Evolutionary conservation across 306 rosid species (phyloP).

Genomic region (Vigna mungo): DNA sequence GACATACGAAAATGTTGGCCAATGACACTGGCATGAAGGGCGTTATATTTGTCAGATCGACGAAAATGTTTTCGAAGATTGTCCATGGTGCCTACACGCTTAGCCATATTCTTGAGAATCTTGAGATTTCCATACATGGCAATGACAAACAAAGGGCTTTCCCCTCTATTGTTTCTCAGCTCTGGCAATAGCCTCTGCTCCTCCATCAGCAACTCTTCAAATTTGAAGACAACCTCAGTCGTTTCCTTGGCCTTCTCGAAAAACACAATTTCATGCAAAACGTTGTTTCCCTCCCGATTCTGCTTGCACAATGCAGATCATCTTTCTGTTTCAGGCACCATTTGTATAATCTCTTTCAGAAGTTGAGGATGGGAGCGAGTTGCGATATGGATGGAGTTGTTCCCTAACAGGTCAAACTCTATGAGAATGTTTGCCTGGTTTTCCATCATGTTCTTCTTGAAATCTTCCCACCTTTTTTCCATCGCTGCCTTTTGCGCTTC

Average conservation of each 20-base stretch:
- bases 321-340: not conserved
- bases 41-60: not conserved
- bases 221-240: conserved; percentile 10
- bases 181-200: not conserved
- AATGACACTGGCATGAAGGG: conserved; percentile 2
- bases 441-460: not conserved
- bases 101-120: conserved; percentile 1
- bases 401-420: not conserved
- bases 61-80: not conserved
- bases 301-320: not conserved
- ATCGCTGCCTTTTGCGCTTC: not conserved
- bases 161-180: not conserved
- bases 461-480: not conserved
- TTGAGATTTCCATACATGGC: conserved; percentile 13
- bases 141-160: conserved; percentile 36
- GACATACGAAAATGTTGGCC: conserved; percentile 26
- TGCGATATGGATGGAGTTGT: not conserved
- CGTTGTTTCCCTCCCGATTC: not conserved
- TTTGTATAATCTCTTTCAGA: not conserved
- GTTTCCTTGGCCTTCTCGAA: not conserved
- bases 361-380: conserved; percentile 5
- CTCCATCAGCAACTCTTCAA: not conserved
- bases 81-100: not conserved
- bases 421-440: not conserved
- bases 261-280: conserved; percentile 9